phyloP scores from a whole-genome alignment of 164 flowering plant genomes.

The Brasenia schreberi region DNA sequence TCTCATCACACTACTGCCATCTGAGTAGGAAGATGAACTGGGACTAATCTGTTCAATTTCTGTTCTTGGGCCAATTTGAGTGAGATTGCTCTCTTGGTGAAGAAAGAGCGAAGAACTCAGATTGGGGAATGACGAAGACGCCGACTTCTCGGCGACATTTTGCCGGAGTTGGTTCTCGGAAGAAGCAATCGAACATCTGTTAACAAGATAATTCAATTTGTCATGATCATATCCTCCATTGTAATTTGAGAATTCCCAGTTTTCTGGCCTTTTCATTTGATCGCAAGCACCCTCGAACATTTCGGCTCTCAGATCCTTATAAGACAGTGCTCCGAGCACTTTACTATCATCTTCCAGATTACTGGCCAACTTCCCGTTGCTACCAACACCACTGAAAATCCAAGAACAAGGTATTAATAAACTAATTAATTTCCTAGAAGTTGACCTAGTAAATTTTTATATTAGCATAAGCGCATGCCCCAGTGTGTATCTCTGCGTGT shows the following conservation, averaged over 20 bases:
- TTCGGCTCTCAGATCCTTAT: background rate
- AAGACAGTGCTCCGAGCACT: background rate
- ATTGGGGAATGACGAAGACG: background rate
- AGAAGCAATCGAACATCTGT: background rate
- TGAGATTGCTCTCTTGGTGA: background rate
- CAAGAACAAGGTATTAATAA: background rate
- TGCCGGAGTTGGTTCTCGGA: background rate
- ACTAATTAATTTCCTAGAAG: background rate
- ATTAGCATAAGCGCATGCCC: no score
- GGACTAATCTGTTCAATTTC: background rate
- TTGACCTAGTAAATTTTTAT: no score
- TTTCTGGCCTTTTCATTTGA: background rate
- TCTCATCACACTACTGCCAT: background rate
- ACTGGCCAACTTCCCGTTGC: background rate
- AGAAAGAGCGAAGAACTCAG: background rate
- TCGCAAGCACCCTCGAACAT: background rate
- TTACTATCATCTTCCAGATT: background rate
- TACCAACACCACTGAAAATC: background rate
- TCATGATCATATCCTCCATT: background rate
- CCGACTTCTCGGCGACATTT: background rate
- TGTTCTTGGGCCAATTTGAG: background rate
- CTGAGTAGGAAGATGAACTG: background rate
- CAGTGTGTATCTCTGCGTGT: no score
- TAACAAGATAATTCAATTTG: background rate
- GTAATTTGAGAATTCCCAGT: background rate